These are phyloP conservation scores for Russula foetens DNA, from an alignment of 768 basidiomycete genomes.

Conservation along the genomic window DNA sequence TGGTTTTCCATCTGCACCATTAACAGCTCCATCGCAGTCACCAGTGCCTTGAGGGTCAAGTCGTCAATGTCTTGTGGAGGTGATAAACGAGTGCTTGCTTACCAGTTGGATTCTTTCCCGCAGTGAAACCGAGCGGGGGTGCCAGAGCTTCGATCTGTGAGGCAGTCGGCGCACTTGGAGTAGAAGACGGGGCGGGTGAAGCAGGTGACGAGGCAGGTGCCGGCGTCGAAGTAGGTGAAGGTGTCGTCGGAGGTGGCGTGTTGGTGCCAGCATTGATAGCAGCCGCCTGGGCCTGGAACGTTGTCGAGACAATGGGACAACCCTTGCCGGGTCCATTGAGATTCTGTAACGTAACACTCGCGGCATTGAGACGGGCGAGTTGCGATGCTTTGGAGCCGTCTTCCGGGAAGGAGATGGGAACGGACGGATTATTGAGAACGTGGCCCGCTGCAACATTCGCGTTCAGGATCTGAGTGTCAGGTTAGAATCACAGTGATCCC, in stretches of 20 bases:
- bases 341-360: conserved; percentile 66
- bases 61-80: too few species aligned
- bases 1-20: conserved; percentile 46
- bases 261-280: conserved; percentile 11
- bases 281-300: conserved; percentile 35
- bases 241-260: not conserved
- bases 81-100: too few species aligned
- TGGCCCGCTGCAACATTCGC: conserved; percentile 13
- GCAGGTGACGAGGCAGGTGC: not conserved
- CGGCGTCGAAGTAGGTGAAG: not conserved
- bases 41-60: too few species aligned
- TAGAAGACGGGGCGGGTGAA: not conserved
- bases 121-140: conserved; percentile 22
- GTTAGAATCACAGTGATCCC: not conserved
- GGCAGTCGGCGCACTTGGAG: not conserved
- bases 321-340: conserved; percentile 57
- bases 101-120: conserved; percentile 25
- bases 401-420: conserved; percentile 35
- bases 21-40: conserved; percentile 59
- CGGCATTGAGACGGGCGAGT: conserved; percentile 41
- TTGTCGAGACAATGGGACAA: conserved; percentile 58
- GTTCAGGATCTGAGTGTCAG: conserved; percentile 19
- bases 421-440: conserved; percentile 9
- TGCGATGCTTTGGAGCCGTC: conserved; percentile 34
- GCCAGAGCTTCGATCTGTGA: conserved; percentile 19